Conservation (phyloP, 371 early-diverging fungal genomes). For the Rhizopus arrhizus region DNA sequence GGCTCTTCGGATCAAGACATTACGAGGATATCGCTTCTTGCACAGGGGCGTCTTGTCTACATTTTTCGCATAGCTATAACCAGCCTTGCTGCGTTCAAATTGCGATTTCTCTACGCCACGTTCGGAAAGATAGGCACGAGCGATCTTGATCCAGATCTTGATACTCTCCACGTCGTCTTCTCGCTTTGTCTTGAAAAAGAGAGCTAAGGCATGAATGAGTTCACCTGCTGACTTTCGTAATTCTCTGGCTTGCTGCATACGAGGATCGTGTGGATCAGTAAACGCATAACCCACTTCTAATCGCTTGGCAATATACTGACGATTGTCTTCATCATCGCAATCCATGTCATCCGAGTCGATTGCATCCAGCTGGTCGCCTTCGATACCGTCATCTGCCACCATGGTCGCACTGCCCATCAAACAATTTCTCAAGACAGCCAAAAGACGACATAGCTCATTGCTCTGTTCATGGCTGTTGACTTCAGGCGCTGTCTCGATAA, state of each 20-base stretch:
- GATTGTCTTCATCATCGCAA: slow-evolving; percentile 42
- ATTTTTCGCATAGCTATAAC: slow-evolving; percentile 65
- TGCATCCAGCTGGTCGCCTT: not conserved
- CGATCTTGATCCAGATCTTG: slow-evolving; percentile 67
- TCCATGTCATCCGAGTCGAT: slow-evolving; percentile 2
- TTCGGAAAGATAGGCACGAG: slow-evolving; percentile 61
- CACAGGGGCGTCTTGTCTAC: slow-evolving; percentile 47
- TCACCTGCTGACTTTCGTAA: slow-evolving; percentile 60
- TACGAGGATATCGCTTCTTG: slow-evolving; percentile 55
- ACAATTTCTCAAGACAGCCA: slow-evolving; percentile 59
- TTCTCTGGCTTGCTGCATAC: slow-evolving; percentile 43
- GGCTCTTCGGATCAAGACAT: slow-evolving; percentile 54
- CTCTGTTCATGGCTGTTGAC: slow-evolving; percentile 40
- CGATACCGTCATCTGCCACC: slow-evolving; percentile 57
- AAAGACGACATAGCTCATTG: slow-evolving; percentile 63
- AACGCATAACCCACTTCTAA: slow-evolving; percentile 68
- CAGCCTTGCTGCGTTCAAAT: slow-evolving; percentile 52
- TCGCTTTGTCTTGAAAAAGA: slow-evolving; percentile 52
- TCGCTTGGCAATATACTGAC: slow-evolving; percentile 28
- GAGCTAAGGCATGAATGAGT: slow-evolving; percentile 56
- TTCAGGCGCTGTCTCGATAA: slow-evolving; percentile 38
- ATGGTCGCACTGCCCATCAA: slow-evolving; percentile 57
- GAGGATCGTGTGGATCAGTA: slow-evolving; percentile 52
- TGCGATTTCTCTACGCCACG: slow-evolving; percentile 64
- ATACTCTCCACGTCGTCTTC: slow-evolving; percentile 81